Base-by-base conservation (phyloP, 345 rosid species). In the Euphorbia tirucalli region DNA sequence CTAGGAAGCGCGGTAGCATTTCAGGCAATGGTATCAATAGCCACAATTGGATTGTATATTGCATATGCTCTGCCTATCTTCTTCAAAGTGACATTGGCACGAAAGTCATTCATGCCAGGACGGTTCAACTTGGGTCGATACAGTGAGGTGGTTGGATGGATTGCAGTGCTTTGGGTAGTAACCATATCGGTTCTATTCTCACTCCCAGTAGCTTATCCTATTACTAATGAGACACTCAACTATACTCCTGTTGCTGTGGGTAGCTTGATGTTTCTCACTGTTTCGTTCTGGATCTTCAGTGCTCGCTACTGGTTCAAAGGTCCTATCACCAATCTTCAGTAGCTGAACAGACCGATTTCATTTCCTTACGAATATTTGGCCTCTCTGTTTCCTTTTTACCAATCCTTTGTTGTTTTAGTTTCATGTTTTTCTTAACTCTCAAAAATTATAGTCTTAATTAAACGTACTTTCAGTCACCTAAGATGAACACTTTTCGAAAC, bases 11-110 rank as follows among this genome's bases (percentile, higher is more conserved):
- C 72, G 25, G 99, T 92, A 76, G 99, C 99, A 35, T 95, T 95
- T 70, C 85, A 92, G 69, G 97, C 99, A 25, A 95, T 92, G 99
- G 97, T 92, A 70, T 95, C 97, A 30, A 95, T 95, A 62, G 97
- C 99, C 68, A 89, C 96, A 4, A 95, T 92, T 2, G 99, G 97
- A 46, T 83, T 92, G 74, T 95, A 95, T 85, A 92, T 95, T 68
- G 99, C 99, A 11, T 95, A 95, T 61, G 96, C 93, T 43, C 80
- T 92, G 11, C 99, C 99, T 0, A 92, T 89, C 69, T 82, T 92
- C 77, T 81, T 95, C 68, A 75, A 96, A 77, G 97, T 92, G 77
- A 90, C 97, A 2, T 73, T 95, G 75, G 90, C 97, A 5, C 86
- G 92, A 61, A 88, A 92, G 7, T 78, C 91, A 65, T 92, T 95